These are phyloP conservation scores for Globisporangium uncinulatum DNA, from an alignment of 352 stramenopile species.

Conservation along the genomic window DNA sequence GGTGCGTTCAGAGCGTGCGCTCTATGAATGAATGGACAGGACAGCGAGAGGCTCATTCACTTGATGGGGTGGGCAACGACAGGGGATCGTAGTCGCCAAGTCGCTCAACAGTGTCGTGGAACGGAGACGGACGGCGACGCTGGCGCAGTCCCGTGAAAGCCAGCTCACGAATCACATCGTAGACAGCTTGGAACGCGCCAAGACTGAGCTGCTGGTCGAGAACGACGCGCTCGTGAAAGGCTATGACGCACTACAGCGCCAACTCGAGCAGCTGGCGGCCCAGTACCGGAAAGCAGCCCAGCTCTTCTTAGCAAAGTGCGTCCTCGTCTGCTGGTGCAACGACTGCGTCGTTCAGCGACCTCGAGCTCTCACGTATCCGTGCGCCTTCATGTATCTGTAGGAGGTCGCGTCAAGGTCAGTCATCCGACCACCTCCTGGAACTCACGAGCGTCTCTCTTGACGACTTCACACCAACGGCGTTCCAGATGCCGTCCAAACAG, in stretches of 20 bases:
- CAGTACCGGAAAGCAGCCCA: slow-evolving; percentile 72
- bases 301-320: slow-evolving; percentile 69
- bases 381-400: slow-evolving; percentile 7
- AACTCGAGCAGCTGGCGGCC: slow-evolving; percentile 53
- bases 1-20: slow-evolving; percentile 17
- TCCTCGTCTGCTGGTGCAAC: slow-evolving; percentile 3
- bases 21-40: too few species aligned
- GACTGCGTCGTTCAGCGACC: slow-evolving; percentile 2
- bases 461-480: slow-evolving; percentile 53
- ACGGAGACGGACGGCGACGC: slow-evolving; percentile 23
- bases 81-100: slow-evolving; percentile 43
- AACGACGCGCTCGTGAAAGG: slow-evolving; percentile 55
- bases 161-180: slow-evolving; percentile 59
- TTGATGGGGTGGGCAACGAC: background rate
- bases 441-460: slow-evolving; percentile 53
- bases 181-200: slow-evolving; percentile 55
- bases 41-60: background rate
- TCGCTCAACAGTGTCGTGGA: slow-evolving; percentile 36
- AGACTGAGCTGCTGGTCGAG: slow-evolving; percentile 53
- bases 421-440: slow-evolving; percentile 34
- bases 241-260: slow-evolving; percentile 49
- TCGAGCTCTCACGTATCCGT: background rate
- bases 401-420: slow-evolving; percentile 35
- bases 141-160: slow-evolving; percentile 42
- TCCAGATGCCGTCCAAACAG: slow-evolving; percentile 62